These are phyloP conservation scores for Arthrobotrys musiformis DNA, from an alignment of 2,329 filamentous ascomycete genomes.

Conservation along the genomic window DNA sequence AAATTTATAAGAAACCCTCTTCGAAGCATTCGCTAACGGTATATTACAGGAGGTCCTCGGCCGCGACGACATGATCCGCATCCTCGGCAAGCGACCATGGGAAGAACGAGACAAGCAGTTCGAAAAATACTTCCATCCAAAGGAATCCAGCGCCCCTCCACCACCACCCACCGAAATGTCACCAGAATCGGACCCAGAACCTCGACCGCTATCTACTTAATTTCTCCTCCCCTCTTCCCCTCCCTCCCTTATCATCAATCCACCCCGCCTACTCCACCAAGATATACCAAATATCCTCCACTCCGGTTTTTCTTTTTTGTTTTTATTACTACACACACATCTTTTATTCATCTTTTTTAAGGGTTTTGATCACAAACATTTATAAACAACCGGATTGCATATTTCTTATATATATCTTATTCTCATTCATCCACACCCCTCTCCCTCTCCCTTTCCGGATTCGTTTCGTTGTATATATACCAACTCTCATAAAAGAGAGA, in stretches of 20 bases:
- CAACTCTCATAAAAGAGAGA: background rate
- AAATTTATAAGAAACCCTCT: background rate
- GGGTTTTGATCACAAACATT: background rate
- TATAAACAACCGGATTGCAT: constrained; percentile 14
- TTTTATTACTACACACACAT: background rate
- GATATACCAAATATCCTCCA: constrained; percentile 16
- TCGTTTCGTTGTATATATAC: constrained; percentile 19
- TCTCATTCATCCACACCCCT: background rate
- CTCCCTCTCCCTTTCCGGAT: background rate
- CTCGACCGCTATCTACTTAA: constrained; percentile 49
- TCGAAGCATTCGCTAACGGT: background rate
- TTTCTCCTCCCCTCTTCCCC: background rate
- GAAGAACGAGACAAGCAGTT: constrained; percentile 84
- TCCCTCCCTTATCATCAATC: background rate
- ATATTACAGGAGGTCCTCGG: constrained; percentile 75
- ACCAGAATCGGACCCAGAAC: constrained; percentile 26
- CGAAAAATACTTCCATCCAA: constrained; percentile 85
- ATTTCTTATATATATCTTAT: background rate
- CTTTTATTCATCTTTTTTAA: background rate
- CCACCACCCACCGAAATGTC: constrained; percentile 63
- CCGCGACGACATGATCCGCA: constrained; percentile 88
- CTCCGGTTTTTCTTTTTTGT: constrained; percentile 4
- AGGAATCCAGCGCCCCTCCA: constrained; percentile 70
- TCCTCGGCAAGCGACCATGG: constrained; percentile 85
- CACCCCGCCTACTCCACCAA: background rate